Percentiles rank a stretch among this genome's conserved stretches.
These are phyloP conservation scores for Pestalotiopsis sp. DNA, from an alignment of 2,329 filamentous ascomycete genomes.

Conservation along the genomic window DNA sequence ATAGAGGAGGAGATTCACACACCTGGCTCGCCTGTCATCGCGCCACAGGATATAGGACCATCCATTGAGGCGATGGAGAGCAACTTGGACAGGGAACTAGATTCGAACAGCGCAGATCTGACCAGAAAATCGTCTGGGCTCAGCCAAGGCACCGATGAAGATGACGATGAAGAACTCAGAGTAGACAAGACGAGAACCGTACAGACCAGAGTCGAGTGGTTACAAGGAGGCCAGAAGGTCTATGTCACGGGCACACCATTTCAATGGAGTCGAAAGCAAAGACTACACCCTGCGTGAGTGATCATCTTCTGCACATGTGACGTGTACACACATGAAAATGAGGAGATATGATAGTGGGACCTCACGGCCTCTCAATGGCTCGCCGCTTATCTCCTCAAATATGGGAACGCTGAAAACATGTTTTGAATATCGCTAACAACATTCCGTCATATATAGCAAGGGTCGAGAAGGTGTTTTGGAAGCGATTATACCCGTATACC, in stretches of 20 bases:
- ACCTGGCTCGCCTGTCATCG: constrained; percentile 87
- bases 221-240: constrained; percentile 79
- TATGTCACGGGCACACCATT: constrained; percentile 98
- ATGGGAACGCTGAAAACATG: not conserved
- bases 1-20: constrained; percentile 91
- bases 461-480: constrained; percentile 68
- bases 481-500: constrained; percentile 79
- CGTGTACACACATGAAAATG: constrained; percentile 1
- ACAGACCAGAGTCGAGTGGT: constrained; percentile 86
- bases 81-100: constrained; percentile 42
- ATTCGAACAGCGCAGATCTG: constrained; percentile 41
- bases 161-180: constrained; percentile 75
- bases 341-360: not conserved
- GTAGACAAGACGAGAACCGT: constrained; percentile 78
- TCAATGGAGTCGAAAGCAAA: constrained; percentile 94
- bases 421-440: constrained; percentile 17
- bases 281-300: constrained; percentile 82
- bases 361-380: not conserved
- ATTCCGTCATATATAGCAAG: constrained; percentile 42
- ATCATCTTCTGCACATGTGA: constrained; percentile 10
- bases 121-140: constrained; percentile 60
- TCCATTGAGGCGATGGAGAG: constrained; percentile 56
- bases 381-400: not conserved
- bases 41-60: constrained; percentile 63
- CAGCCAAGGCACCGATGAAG: constrained; percentile 73